Evolutionary conservation across 179 eudicot genomes (phyloP).

Genomic region (Beta lomatogona): DNA sequence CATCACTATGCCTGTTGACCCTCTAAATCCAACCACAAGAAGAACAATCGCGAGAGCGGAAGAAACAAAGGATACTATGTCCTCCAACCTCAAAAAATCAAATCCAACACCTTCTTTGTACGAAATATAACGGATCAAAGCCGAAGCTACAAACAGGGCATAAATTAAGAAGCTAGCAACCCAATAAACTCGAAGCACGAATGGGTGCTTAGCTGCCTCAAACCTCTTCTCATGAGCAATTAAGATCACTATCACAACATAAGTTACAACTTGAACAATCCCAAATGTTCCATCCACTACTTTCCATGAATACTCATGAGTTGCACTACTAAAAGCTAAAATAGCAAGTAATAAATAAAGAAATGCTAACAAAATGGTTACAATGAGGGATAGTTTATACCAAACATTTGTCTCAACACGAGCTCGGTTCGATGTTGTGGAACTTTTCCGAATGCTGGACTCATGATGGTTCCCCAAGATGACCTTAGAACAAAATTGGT

Average conservation of each 20-base stretch:
- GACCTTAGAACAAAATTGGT: slow-evolving; percentile 45
- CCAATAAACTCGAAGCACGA: slow-evolving; percentile 62
- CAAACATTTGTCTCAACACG: slow-evolving; percentile 38
- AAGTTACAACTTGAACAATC: slow-evolving; percentile 63
- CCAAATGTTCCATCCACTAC: slow-evolving; percentile 58
- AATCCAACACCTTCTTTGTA: slow-evolving; percentile 22
- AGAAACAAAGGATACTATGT: slow-evolving; percentile 45
- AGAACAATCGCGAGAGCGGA: slow-evolving; percentile 47
- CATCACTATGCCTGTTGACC: slow-evolving; percentile 62
- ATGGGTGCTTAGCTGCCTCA: slow-evolving; percentile 51
- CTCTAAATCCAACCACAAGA: slow-evolving; percentile 49
- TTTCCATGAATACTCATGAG: slow-evolving; percentile 41
- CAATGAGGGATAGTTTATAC: slow-evolving; percentile 54
- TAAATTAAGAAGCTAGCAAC: slow-evolving; percentile 45
- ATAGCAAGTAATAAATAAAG: slow-evolving; percentile 40
- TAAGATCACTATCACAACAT: slow-evolving; percentile 46
- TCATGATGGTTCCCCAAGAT: slow-evolving; percentile 25
- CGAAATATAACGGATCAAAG: slow-evolving; percentile 43
- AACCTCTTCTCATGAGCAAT: slow-evolving; percentile 64
- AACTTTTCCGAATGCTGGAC: slow-evolving; percentile 33
- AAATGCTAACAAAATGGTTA: slow-evolving; percentile 39
- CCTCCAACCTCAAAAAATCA: slow-evolving; percentile 44
- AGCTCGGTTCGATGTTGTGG: slow-evolving; percentile 20
- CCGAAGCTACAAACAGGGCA: slow-evolving; percentile 52
- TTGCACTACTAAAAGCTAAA: slow-evolving; percentile 34